Base-by-base conservation (phyloP, 176 grass and related monocot genomes). In the Aegilops umbellulata region DNA sequence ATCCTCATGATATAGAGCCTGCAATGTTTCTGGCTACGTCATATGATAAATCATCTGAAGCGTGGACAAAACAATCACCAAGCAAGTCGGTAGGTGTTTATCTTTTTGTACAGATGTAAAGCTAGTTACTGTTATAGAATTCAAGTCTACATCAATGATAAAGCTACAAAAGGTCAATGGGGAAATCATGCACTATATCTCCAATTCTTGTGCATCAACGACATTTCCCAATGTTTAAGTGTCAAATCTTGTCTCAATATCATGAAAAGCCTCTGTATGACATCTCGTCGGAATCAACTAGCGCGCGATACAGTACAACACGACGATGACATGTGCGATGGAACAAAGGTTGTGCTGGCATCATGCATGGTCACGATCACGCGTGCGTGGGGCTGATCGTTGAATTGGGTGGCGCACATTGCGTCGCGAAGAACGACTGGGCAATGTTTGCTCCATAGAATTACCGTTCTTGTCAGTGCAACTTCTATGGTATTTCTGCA, bases 11-110 rank as follows among this genome's bases (percentile, higher is more conserved):
- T 88, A 77, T 91, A 55, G 88, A 86, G n/a, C 75, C 80, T 85
- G 83, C 84, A 83, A 95, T 98, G 92, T 98, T 95, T 90, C 89
- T 98, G 61, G 97, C 92, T 76, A 84, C 94, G 13, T 85, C 97
- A 5, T 98, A 98, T 84, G 97, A 98, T 84, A 98, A 95, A 91
- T 71, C 80, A 89, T 98, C 97, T 79, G 87, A 98, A 91, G 88
- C 97, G 61, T 98, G 97, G 97, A 95, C 92, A 6, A 98, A 88
- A 76, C 78, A 83, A 42, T 95, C 93, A 80, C 97, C 93, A 81
- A 92, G 85, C 91, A 95, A 98, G 31, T 61, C 41, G 97, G 94
- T 88, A 92, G 41, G 90, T 73, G 47, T 64, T 84, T 80, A 67
- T 51, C 49, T 61, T 94, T 69, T 74, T 20, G 34, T 73, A 83